Base-by-base conservation (phyloP, 805 yeast genomes). In the Teunomyces cretensis region DNA sequence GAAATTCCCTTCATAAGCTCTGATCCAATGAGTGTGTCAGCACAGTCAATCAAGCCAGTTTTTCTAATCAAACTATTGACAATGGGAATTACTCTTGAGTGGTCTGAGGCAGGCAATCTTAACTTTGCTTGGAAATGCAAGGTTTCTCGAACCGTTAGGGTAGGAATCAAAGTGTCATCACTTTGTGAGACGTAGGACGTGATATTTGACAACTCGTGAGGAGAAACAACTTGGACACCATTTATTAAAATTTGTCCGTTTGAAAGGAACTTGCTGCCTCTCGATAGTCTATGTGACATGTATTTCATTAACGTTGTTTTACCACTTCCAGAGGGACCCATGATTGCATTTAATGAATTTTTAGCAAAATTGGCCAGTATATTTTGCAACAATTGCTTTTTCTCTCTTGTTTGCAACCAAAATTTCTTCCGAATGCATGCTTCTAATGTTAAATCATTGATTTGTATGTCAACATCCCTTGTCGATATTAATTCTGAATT, bases 291-390 rank as follows among this genome's bases (percentile, higher is more conserved):
- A 12, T 48, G 28, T 1, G 65, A 56, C 32, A 72, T 50, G 41
- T 56, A 61, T 43, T 69, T 70, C 32, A 72, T 54, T 12, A 72
- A 51, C 0, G 76, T 71, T 1, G 76, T 70, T 40, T 72, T 72
- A 6, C 76, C 77, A 48, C 74, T 65, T 13, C 76, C 77, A n/a
- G 73, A 67, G 1, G 76, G 76, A 6, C 77, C 76, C 76, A 72
- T 70, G 5, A 72, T 69, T 5, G 64, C 76, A 53, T 71, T 72
- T 9, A 72, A 65, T 4, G 59, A 56, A 33, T 61, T 61, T 3
- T 68, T 61, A 6, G 46, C 35, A 48, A 72, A 72, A 17, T 51
- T 45, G 2, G 74, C 72, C 22, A 56, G 49, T 13, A 72, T 52
- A 30, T 57, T 45, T 40, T 68, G 49, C 33, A 72, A 55, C 24